Evolutionary conservation across 1,139 yeast species (phyloP).

Genomic region (Tardiomyces depauwii): DNA sequence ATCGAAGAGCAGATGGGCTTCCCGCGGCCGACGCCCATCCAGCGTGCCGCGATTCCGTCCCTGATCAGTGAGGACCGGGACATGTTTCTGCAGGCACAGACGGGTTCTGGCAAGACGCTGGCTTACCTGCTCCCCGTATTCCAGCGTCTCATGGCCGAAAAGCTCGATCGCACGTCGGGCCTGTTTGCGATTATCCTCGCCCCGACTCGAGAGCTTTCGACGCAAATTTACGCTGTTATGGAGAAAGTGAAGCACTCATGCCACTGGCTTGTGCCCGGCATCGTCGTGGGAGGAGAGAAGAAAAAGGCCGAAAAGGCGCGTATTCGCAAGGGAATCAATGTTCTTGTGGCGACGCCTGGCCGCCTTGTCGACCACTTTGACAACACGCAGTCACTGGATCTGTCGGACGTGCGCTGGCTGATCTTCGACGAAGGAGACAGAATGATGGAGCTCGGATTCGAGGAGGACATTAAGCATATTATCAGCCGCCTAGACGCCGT

Average conservation of each 20-base stretch:
- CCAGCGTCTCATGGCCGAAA: slow-evolving; percentile 49
- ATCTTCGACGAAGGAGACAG: slow-evolving; percentile 94
- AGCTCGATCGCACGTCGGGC: slow-evolving; percentile 61
- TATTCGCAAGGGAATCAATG: slow-evolving; percentile 78
- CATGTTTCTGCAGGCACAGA: slow-evolving; percentile 83
- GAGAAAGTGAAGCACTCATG: slow-evolving; percentile 58
- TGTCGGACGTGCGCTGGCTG: slow-evolving; percentile 67
- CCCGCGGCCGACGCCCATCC: slow-evolving; percentile 74
- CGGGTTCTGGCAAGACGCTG: slow-evolving; percentile 91
- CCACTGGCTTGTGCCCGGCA: slow-evolving; percentile 80
- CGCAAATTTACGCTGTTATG: slow-evolving; percentile 78
- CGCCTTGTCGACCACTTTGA: slow-evolving; percentile 86
- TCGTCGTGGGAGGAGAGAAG: slow-evolving; percentile 92
- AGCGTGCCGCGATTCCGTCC: slow-evolving; percentile 69
- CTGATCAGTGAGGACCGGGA: slow-evolving; percentile 44
- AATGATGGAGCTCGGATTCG: slow-evolving; percentile 89
- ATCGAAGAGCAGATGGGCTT: slow-evolving; percentile 49
- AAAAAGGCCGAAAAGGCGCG: slow-evolving; percentile 89
- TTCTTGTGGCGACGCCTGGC: slow-evolving; percentile 88
- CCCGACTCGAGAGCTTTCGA: slow-evolving; percentile 90
- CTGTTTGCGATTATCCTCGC: slow-evolving; percentile 78
- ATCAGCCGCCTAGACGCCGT: slow-evolving; percentile 40
- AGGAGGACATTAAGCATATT: slow-evolving; percentile 77
- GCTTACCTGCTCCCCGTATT: slow-evolving; percentile 80
- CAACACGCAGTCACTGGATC: slow-evolving; percentile 64